Percentiles rank a stretch among this genome's conserved stretches.
phyloP scores from a whole-genome alignment of 2,329 filamentous ascomycete species.

The Diplodia intermedia region DNA sequence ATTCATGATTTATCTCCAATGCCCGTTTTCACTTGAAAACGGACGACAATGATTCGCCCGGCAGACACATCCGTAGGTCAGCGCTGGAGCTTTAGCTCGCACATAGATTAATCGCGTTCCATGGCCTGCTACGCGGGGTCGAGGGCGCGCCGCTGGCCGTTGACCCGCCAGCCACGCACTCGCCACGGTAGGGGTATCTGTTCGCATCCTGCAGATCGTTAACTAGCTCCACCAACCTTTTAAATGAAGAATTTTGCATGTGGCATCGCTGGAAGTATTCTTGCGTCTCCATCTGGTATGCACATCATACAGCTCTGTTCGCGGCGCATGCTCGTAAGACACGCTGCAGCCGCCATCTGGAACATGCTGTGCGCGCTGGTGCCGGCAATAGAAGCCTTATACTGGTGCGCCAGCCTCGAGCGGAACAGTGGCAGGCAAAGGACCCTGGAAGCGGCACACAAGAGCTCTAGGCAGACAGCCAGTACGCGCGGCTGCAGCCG shows the following conservation, averaged over 20 bases:
- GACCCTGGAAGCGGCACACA: not conserved
- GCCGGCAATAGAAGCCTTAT: too few relatives aligned
- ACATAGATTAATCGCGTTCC: not conserved
- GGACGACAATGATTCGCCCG: not conserved
- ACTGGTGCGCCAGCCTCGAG: too few relatives aligned
- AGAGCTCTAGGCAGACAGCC: not conserved
- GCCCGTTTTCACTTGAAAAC: not conserved
- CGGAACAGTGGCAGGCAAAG: not conserved
- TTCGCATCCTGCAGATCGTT: not conserved
- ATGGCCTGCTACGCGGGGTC: not conserved
- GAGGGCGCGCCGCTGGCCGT: not conserved
- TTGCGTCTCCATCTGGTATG: not conserved
- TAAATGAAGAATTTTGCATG: not conserved
- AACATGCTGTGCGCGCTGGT: not conserved
- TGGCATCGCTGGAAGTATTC: not conserved
- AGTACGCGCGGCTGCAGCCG: not conserved
- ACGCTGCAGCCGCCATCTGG: not conserved
- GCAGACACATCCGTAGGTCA: not conserved
- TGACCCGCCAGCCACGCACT: slow-evolving; percentile 5
- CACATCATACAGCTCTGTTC: not conserved
- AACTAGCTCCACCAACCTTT: not conserved
- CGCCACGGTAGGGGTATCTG: not conserved
- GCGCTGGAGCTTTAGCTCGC: not conserved
- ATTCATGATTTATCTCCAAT: not conserved
- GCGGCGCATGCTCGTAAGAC: not conserved